Evolutionary conservation across 202 grass and related monocot genomes (phyloP).

Genomic region (Carex sylvatica): DNA sequence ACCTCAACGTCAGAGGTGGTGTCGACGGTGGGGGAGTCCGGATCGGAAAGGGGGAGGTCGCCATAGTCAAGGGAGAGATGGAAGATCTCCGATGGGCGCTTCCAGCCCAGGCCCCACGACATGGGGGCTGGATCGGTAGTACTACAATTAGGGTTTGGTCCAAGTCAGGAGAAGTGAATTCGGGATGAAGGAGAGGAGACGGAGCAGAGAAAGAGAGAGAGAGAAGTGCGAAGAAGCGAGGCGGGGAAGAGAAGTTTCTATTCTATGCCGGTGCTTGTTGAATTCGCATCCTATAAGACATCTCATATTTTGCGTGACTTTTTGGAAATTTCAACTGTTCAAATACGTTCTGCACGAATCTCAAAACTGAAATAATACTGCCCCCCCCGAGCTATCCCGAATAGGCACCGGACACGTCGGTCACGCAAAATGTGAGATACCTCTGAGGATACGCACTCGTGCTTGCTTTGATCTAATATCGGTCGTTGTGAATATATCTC

Average conservation of each 20-base stretch:
- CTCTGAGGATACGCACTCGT: too few relatives aligned
- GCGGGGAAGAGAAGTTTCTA: conserved; percentile 6
- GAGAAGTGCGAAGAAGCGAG: conserved; percentile 4
- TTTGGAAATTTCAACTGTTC: too few relatives aligned
- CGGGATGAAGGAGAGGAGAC: neutral
- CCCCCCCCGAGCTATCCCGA: too few relatives aligned
- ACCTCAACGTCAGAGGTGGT: conserved; percentile 4
- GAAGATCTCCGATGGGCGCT: conserved; percentile 94
- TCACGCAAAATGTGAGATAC: too few relatives aligned
- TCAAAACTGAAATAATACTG: too few relatives aligned
- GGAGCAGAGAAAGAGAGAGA: neutral
- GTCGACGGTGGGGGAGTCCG: neutral
- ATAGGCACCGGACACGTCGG: too few relatives aligned
- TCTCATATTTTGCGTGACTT: too few relatives aligned
- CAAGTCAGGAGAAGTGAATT: neutral
- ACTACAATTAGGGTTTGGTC: conserved; percentile 28
- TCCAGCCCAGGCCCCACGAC: conserved; percentile 97
- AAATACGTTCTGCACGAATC: too few relatives aligned
- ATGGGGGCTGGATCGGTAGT: conserved; percentile 40
- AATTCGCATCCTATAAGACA: too few relatives aligned
- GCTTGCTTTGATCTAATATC: neutral
- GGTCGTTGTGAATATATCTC: neutral
- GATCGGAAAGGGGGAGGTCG: conserved; percentile 35
- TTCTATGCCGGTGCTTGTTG: too few relatives aligned
- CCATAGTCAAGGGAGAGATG: conserved; percentile 93